Evolutionary conservation across 139 green algal species (phyloP), one percentile per base, ranked within the genome.

Genomic region (Raphidocelis subcapitata): DNA sequence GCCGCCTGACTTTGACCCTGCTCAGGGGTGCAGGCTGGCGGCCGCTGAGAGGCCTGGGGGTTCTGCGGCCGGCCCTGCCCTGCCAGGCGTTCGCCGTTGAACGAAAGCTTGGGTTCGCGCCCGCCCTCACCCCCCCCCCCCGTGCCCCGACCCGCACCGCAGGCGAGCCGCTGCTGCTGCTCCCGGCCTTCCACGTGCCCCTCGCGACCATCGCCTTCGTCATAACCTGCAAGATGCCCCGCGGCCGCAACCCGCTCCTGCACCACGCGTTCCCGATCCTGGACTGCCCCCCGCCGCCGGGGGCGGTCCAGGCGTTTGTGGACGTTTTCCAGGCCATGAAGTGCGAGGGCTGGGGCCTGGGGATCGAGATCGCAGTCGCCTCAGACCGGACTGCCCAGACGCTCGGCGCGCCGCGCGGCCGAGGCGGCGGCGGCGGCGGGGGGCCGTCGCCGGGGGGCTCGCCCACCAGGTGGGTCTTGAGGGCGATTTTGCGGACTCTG

Each of bases 251-350:
- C 5, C 55, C 79, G 3, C 51, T 81, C 3, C 54, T 86, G 32
- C 88, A 92, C 69, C 83, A 94, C 79, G 65, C 86, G 1, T 93
- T 92, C 57, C 83, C 84, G 20, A 63, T 79, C 3, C 29, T 75
- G 3, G 35, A 31, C 29, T 44, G 20, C 12, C 3, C 64, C 4
- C 57, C 69, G 10, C 31, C 26, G 12, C 56, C 66, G 2, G 74
- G 75, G 5, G 51, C 33, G 3, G 29, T 70, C 5, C 87, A 92
- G 70, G 76, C 68, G 14, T 76, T 84, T 0, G 69, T 93, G 16
- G 72, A 86, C 47, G 65, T 84, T 12, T 80, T 74, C 8, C 57
- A 61, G 36, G 24, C 81, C 29, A 73, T 85, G 77, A 62, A 65
- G 36, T 49, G 69, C 51, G 67, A 77, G 28, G 70, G 72, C 41